Evolutionary conservation across 257 asterid species (phyloP).

Genomic region (Solanum pinnatisectum): DNA sequence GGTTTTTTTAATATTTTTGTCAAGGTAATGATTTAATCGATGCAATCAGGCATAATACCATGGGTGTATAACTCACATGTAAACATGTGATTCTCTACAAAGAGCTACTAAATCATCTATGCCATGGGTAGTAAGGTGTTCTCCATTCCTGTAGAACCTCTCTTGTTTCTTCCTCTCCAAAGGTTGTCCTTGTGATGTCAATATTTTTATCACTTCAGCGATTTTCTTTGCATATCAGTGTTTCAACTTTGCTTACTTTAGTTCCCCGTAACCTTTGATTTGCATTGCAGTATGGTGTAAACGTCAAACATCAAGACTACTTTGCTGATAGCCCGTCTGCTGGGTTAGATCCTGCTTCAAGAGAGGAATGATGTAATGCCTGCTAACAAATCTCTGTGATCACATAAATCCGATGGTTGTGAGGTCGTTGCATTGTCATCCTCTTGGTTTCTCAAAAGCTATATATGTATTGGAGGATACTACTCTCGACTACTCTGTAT

Average conservation of each 20-base stretch:
- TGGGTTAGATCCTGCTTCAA: constrained; percentile 63
- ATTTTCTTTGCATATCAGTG: neutral
- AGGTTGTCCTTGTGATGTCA: neutral
- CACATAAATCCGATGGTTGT: neutral
- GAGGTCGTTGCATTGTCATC: neutral
- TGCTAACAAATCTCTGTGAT: neutral
- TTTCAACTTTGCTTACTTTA: neutral
- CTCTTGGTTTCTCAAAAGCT: neutral
- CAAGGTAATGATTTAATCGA: neutral
- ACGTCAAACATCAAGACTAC: constrained; percentile 91
- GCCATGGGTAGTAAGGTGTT: neutral
- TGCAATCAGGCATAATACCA: neutral
- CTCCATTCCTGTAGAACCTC: neutral
- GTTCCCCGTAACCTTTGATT: neutral
- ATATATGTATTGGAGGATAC: neutral
- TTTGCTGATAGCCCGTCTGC: constrained; percentile 89
- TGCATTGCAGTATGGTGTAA: constrained; percentile 76
- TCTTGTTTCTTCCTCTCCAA: neutral
- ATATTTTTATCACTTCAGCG: neutral
- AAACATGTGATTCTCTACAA: neutral
- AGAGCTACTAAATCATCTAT: neutral
- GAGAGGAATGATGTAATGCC: constrained; percentile 44
- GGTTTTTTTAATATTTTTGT: neutral
- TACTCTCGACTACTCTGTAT: neutral
- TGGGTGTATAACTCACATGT: neutral